Percentiles rank a stretch among this genome's conserved stretches.
Evolutionary conservation across 768 basidiomycete genomes (phyloP).

Genomic region (Lactifluus pinguis): DNA sequence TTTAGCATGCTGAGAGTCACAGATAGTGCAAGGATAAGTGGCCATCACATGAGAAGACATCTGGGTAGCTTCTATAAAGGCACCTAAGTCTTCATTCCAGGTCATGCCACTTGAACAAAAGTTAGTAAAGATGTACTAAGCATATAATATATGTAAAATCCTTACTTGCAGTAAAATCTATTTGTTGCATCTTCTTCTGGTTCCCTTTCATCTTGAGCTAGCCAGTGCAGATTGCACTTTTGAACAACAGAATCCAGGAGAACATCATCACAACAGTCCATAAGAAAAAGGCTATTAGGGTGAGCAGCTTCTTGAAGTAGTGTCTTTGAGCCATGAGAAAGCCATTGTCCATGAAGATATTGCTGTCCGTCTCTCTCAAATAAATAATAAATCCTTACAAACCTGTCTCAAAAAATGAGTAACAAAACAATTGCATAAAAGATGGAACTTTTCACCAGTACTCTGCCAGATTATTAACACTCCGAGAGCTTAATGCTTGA

Average conservation of each 20-base stretch:
- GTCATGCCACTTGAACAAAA: slow-evolving; percentile 31
- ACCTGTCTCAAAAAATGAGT: slow-evolving; percentile 36
- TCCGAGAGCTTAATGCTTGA: slow-evolving; percentile 32
- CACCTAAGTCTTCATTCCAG: slow-evolving; percentile 40
- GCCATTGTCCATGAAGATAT: slow-evolving; percentile 67
- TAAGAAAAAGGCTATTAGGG: slow-evolving; percentile 46
- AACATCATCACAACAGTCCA: slow-evolving; percentile 49
- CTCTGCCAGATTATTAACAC: slow-evolving; percentile 48
- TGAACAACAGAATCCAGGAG: slow-evolving; percentile 46
- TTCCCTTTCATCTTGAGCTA: slow-evolving; percentile 37
- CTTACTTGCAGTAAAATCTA: slow-evolving; percentile 53
- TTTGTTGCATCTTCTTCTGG: slow-evolving; percentile 34
- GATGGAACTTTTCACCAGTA: slow-evolving; percentile 44
- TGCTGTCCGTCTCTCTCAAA: slow-evolving; percentile 39
- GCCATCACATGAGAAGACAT: slow-evolving; percentile 23
- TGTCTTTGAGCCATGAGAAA: slow-evolving; percentile 55
- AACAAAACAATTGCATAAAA: background rate
- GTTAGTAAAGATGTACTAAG: background rate
- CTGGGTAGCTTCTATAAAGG: slow-evolving; percentile 38
- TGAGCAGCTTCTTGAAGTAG: slow-evolving; percentile 60
- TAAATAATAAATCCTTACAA: slow-evolving; percentile 58
- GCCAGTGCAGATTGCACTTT: slow-evolving; percentile 43
- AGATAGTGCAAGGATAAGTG: slow-evolving; percentile 22
- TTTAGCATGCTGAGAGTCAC: background rate
- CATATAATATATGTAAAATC: background rate